These are phyloP conservation scores for Baudoinia panamericana DNA, from an alignment of 495 filamentous ascomycete species.

Conservation along the genomic window DNA sequence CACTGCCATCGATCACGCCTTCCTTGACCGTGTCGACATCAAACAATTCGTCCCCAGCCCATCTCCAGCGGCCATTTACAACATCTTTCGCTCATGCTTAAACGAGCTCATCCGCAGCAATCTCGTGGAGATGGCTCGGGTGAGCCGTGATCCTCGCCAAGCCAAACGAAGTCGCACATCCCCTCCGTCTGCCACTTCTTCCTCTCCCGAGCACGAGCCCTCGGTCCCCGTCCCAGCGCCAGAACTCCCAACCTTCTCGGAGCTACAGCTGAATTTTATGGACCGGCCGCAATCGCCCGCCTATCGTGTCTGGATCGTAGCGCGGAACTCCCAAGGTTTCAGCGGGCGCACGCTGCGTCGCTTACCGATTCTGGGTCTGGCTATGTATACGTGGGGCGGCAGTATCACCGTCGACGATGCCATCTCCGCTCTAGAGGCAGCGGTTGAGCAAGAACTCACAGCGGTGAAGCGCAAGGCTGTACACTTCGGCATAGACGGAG, in stretches of 20 bases:
- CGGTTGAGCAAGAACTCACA: conserved; percentile 20
- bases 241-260: conserved; percentile 37
- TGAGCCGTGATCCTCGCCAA: neutral
- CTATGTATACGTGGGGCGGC: conserved; percentile 26
- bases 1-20: conserved; percentile 34
- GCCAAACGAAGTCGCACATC: neutral
- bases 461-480: conserved; percentile 49
- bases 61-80: conserved; percentile 36
- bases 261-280: conserved; percentile 73
- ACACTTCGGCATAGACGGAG: too few relatives aligned
- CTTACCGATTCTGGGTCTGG: conserved; percentile 27
- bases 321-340: conserved; percentile 20
- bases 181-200: conserved; percentile 69
- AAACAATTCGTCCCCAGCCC: conserved; percentile 38
- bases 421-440: conserved; percentile 21
- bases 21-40: conserved; percentile 44
- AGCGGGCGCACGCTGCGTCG: conserved; percentile 29
- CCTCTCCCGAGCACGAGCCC: conserved; percentile 61
- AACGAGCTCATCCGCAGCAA: conserved; percentile 35
- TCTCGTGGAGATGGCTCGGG: neutral
- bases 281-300: conserved; percentile 56
- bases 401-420: conserved; percentile 20
- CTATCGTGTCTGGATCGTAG: conserved; percentile 8
- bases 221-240: conserved; percentile 67
- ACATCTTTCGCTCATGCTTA: conserved; percentile 38